Percentiles rank a stretch among this genome's conserved stretches.
Conservation (phyloP, 2,329 filamentous ascomycete genomes). For the Ilyonectria mors-panacis region DNA sequence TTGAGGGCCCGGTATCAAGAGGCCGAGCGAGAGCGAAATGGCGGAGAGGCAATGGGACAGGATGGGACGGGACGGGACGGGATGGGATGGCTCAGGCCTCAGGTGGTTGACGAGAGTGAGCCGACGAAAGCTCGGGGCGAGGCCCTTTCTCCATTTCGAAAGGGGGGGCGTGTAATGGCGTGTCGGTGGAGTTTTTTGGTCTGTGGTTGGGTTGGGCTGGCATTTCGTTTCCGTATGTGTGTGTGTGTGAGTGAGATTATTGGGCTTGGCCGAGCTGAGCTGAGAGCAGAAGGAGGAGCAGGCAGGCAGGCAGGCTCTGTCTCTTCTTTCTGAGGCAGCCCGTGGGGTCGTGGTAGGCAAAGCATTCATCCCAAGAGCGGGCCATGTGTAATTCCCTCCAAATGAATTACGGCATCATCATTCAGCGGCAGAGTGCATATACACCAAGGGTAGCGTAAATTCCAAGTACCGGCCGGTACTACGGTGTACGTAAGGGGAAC, state of each 20-base stretch:
- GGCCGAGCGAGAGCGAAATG: conserved; percentile 19
- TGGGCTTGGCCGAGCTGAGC: conserved; percentile 1
- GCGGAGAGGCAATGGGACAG: conserved; percentile 10
- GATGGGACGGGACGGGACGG: too few relatives aligned
- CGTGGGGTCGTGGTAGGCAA: not conserved
- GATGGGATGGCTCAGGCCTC: not conserved
- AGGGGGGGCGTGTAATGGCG: conserved; percentile 12
- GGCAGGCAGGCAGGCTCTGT: not conserved
- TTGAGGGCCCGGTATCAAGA: conserved; percentile 29
- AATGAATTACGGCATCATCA: conserved; percentile 21
- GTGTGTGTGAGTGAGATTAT: too few relatives aligned
- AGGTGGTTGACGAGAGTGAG: conserved; percentile 33
- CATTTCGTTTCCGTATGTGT: not conserved
- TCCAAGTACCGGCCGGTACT: conserved; percentile 9
- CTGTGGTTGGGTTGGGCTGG: conserved; percentile 2
- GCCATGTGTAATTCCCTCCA: not conserved
- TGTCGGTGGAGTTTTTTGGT: not conserved
- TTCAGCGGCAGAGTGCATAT: not conserved
- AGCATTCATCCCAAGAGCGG: not conserved
- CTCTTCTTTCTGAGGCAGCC: conserved; percentile 4
- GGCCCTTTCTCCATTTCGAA: conserved; percentile 7
- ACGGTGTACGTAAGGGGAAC: not conserved
- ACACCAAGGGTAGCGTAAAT: not conserved
- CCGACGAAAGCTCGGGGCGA: conserved; percentile 10
- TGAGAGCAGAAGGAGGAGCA: conserved; percentile 3